phyloP scores from a whole-genome alignment of 2,329 filamentous ascomycete species.

The Byssochlamys sp. region DNA sequence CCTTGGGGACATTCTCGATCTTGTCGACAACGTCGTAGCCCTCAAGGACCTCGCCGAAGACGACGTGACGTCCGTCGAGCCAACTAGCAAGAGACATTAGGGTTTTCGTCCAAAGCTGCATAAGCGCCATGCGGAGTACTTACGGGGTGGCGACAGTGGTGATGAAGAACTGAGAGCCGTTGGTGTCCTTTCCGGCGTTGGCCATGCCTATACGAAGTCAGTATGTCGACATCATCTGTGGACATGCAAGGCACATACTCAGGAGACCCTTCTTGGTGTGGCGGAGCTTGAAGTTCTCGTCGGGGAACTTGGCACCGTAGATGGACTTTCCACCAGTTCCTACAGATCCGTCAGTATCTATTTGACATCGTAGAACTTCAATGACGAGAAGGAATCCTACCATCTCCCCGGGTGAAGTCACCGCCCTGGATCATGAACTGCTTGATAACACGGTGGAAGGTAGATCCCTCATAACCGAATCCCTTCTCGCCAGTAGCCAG shows the following conservation, averaged over 20 bases:
- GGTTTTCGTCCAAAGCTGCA: neutral
- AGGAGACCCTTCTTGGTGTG: constrained; percentile 56
- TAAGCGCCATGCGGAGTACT: constrained; percentile 4
- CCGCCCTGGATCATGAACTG: constrained; percentile 63
- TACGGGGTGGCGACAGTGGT: constrained; percentile 50
- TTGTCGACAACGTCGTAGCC: constrained; percentile 57
- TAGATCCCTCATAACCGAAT: constrained; percentile 56
- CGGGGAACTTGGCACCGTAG: constrained; percentile 56
- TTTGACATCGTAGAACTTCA: neutral
- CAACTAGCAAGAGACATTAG: constrained; percentile 30
- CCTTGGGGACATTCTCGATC: constrained; percentile 55
- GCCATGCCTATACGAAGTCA: constrained; percentile 46
- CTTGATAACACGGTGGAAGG: constrained; percentile 62
- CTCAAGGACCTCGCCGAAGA: constrained; percentile 61
- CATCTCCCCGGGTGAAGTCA: constrained; percentile 57
- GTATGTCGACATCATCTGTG: constrained; percentile 1
- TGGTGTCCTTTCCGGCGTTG: constrained; percentile 56
- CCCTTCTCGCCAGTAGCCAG: constrained; percentile 59
- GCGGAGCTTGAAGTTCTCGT: constrained; percentile 65
- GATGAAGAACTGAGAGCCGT: constrained; percentile 60
- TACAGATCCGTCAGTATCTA: constrained; percentile 13
- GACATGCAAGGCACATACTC: constrained; percentile 35
- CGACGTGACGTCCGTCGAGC: constrained; percentile 56
- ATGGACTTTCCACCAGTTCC: constrained; percentile 60
- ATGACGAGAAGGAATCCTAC: constrained; percentile 16